A percentile compares a stretch with the other conserved stretches of the same genome.
Evolutionary conservation across 2,329 filamentous ascomycete species (phyloP).

Genomic region (Penicillium sp.): DNA sequence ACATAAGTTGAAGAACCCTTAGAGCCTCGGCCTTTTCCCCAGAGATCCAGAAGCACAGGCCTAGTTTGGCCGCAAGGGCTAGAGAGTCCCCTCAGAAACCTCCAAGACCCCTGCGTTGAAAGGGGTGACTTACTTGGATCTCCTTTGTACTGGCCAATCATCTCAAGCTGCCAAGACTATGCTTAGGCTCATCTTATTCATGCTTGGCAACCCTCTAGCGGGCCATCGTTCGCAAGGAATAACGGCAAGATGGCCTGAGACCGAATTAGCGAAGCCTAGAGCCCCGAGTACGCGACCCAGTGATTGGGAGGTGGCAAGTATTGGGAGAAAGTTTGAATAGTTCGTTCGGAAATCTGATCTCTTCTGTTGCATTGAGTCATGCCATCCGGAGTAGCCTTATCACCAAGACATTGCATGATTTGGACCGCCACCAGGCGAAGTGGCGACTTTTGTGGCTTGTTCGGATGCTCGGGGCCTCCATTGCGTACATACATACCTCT

Average conservation of each 20-base stretch:
- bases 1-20: background rate
- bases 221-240: background rate
- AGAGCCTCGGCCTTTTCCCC: too few species aligned
- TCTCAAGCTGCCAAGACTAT: conserved; percentile 14
- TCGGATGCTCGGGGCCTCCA: conserved; percentile 1
- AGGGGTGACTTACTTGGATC: conserved; percentile 24
- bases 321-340: conserved; percentile 22
- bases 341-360: conserved; percentile 15
- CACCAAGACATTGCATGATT: conserved; percentile 10
- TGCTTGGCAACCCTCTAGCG: background rate
- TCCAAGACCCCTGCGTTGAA: conserved; percentile 31
- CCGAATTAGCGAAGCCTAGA: background rate
- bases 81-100: conserved; percentile 25
- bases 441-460: conserved; percentile 28
- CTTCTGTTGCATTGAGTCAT: conserved; percentile 28
- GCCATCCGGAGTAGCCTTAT: conserved; percentile 22
- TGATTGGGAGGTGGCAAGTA: conserved; percentile 10
- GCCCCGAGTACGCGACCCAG: background rate
- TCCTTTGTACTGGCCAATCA: background rate
- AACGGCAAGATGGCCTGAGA: background rate
- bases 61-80: conserved; percentile 35
- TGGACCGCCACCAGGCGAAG: conserved; percentile 15
- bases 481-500: conserved; percentile 23
- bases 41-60: conserved; percentile 31
- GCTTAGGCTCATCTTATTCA: background rate